phyloP scores from a whole-genome alignment of 2,329 filamentous ascomycete species.

The Tolypocladium cylindrosporum region DNA sequence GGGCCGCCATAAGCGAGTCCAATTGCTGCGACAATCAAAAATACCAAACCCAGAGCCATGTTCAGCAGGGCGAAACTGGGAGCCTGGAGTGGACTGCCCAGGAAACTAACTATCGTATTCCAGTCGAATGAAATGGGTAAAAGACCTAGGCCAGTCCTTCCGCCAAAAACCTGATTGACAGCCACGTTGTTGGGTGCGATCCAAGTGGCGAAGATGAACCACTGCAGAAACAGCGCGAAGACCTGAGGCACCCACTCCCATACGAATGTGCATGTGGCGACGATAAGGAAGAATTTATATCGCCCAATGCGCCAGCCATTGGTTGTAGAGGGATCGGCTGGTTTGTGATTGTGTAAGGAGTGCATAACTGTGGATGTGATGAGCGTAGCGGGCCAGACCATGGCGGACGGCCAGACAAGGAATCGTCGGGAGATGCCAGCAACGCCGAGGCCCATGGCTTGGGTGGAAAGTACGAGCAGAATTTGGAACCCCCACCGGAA shows the following conservation, averaged over 20 bases:
- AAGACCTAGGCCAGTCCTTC: slow-evolving; percentile 48
- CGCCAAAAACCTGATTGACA: slow-evolving; percentile 57
- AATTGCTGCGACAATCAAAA: slow-evolving; percentile 40
- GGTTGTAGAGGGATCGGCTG: slow-evolving; percentile 37
- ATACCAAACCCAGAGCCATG: slow-evolving; percentile 40
- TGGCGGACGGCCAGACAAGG: slow-evolving; percentile 49
- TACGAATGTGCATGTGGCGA: slow-evolving; percentile 37
- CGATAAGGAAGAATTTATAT: slow-evolving; percentile 46
- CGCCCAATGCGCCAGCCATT: slow-evolving; percentile 52
- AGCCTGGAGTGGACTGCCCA: slow-evolving; percentile 45
- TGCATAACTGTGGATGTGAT: slow-evolving; percentile 54
- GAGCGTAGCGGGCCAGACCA: slow-evolving; percentile 54
- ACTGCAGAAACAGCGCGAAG: slow-evolving; percentile 46
- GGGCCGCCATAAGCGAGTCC: slow-evolving; percentile 40
- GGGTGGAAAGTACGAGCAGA: slow-evolving; percentile 48
- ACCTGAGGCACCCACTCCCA: slow-evolving; percentile 52
- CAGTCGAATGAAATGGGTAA: slow-evolving; percentile 59
- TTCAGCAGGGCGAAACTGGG: slow-evolving; percentile 53
- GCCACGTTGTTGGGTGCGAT: slow-evolving; percentile 50
- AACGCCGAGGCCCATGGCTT: slow-evolving; percentile 54
- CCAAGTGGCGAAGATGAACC: slow-evolving; percentile 53
- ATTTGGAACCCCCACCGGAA: slow-evolving; percentile 48
- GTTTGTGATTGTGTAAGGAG: slow-evolving; percentile 51
- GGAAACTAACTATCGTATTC: slow-evolving; percentile 47
- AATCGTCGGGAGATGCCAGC: slow-evolving; percentile 50